phyloP scores from a whole-genome alignment of 805 yeast species.

The Barnettozyma wickerhamii region DNA sequence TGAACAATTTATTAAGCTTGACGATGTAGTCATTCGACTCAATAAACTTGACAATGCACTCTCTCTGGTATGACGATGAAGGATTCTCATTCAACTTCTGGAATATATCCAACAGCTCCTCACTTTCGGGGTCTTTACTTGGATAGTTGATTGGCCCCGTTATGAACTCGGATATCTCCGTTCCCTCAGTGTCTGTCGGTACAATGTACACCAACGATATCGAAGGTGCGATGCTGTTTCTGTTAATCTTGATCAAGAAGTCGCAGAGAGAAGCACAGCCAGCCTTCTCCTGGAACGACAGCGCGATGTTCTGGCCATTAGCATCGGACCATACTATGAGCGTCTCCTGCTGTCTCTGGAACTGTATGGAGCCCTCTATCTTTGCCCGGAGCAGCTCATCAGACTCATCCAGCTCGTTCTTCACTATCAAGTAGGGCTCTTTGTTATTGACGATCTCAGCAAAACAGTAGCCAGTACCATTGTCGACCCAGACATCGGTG shows the following conservation, averaged over 20 bases:
- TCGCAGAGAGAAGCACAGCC: slow-evolving; percentile 86
- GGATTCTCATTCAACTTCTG: slow-evolving; percentile 51
- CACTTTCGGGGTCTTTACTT: slow-evolving; percentile 41
- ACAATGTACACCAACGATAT: slow-evolving; percentile 72
- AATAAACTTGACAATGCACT: slow-evolving; percentile 53
- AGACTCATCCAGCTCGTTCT: slow-evolving; percentile 59
- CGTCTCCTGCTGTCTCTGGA: slow-evolving; percentile 92
- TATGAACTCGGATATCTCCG: slow-evolving; percentile 67
- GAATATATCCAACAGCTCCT: slow-evolving; percentile 48
- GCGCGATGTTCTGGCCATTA: slow-evolving; percentile 70
- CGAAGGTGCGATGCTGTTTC: slow-evolving; percentile 46
- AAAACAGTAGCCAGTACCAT: slow-evolving; percentile 86
- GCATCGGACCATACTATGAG: slow-evolving; percentile 89
- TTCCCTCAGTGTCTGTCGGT: slow-evolving; percentile 37
- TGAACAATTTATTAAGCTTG: slow-evolving; percentile 48
- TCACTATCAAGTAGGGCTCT: slow-evolving; percentile 63
- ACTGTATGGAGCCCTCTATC: slow-evolving; percentile 73
- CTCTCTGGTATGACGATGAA: slow-evolving; percentile 58
- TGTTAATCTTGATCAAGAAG: slow-evolving; percentile 67
- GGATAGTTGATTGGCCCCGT: slow-evolving; percentile 81
- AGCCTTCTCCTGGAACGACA: slow-evolving; percentile 86
- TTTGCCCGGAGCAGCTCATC: slow-evolving; percentile 58
- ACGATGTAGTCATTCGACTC: slow-evolving; percentile 48
- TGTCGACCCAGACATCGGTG: slow-evolving; percentile 82
- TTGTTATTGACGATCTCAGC: slow-evolving; percentile 48